These are phyloP conservation scores for Volutella citrinella DNA, from an alignment of 2,329 filamentous ascomycete species.

Conservation along the genomic window DNA sequence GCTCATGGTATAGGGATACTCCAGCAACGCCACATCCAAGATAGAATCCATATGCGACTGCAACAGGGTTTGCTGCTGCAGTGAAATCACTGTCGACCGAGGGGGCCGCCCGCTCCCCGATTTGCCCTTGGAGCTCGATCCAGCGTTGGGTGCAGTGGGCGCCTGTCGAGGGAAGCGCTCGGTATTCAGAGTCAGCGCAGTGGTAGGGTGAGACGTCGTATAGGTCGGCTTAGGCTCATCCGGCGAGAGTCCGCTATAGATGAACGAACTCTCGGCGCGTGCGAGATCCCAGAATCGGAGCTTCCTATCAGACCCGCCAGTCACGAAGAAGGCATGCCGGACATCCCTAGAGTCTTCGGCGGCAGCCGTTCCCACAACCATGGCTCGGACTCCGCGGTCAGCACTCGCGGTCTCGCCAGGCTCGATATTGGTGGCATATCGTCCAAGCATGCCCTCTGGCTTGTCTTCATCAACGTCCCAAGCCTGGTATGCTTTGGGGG, in stretches of 20 bases:
- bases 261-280: constrained; percentile 70
- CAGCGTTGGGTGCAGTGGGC: constrained; percentile 29
- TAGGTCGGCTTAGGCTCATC: constrained; percentile 76
- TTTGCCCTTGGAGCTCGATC: constrained; percentile 29
- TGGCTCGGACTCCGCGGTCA: constrained; percentile 70
- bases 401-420: constrained; percentile 50
- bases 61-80: constrained; percentile 83
- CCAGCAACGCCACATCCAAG: constrained; percentile 82
- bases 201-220: constrained; percentile 58
- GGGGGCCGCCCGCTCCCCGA: constrained; percentile 47
- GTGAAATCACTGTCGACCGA: constrained; percentile 78
- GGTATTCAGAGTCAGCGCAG: constrained; percentile 62
- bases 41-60: constrained; percentile 86
- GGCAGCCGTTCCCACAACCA: constrained; percentile 72
- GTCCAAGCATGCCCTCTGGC: constrained; percentile 79
- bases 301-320: constrained; percentile 84
- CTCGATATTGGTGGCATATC: constrained; percentile 76
- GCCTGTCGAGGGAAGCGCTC: constrained; percentile 53
- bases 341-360: constrained; percentile 67
- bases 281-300: constrained; percentile 91
- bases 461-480: constrained; percentile 90
- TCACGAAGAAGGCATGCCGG: constrained; percentile 79
- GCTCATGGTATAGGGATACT: constrained; percentile 89
- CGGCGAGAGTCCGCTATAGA: constrained; percentile 73
- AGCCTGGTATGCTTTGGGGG: constrained; percentile 68